Percentiles rank a stretch among this genome's conserved stretches.
Conservation (phyloP, 805 yeast genomes). For the Candida dajiaensis region DNA sequence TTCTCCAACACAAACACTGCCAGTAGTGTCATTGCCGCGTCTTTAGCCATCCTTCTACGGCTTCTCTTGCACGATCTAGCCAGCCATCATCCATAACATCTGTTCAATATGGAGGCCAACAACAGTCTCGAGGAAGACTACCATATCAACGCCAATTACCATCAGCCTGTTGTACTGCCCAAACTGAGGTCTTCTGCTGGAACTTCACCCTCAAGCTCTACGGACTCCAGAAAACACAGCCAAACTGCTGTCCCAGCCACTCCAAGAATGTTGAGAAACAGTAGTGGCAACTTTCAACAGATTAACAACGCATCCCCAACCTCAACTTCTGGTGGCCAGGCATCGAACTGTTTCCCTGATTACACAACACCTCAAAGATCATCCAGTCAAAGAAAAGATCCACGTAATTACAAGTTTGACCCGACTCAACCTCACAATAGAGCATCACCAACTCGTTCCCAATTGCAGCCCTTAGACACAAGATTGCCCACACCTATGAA, state of each 20-base stretch:
- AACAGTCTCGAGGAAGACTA: slow-evolving; percentile 17
- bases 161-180: slow-evolving; percentile 17
- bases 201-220: slow-evolving; percentile 4
- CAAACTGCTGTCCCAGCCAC: slow-evolving; percentile 49
- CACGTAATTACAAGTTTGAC: slow-evolving; percentile 2
- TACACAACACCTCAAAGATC: slow-evolving; percentile 4
- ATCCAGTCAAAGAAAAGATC: background rate
- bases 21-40: background rate
- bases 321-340: background rate
- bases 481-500: slow-evolving; percentile 22
- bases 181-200: slow-evolving; percentile 18
- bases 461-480: slow-evolving; percentile 9
- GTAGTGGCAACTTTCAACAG: slow-evolving; percentile 32
- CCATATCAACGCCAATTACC: slow-evolving; percentile 21
- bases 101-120: background rate
- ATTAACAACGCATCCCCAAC: background rate
- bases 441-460: slow-evolving; percentile 5
- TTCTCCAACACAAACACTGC: background rate
- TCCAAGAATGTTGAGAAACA: slow-evolving; percentile 61
- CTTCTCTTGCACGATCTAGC: background rate
- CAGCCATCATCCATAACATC: background rate
- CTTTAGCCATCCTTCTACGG: background rate
- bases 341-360: background rate
- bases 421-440: slow-evolving; percentile 2
- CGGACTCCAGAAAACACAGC: slow-evolving; percentile 8